Evolutionary conservation across 2,329 filamentous ascomycete species (phyloP).

Genomic region (Stagonosporopsis cucurbitacearum): DNA sequence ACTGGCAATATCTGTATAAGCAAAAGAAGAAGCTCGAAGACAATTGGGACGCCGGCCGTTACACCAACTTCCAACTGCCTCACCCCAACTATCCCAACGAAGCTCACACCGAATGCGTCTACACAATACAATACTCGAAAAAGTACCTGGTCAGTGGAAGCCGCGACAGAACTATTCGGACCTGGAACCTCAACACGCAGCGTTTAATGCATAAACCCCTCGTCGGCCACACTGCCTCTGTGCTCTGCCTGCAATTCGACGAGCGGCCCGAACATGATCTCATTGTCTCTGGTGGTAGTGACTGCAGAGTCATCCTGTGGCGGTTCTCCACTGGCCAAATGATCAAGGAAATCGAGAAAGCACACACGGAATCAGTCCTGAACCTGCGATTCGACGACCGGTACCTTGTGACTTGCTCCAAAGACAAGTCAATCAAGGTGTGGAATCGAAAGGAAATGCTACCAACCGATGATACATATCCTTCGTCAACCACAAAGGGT

Average conservation of each 20-base stretch:
- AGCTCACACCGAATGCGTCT: constrained; percentile 90
- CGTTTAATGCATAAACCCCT: constrained; percentile 78
- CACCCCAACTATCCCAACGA: constrained; percentile 81
- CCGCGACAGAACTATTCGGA: constrained; percentile 82
- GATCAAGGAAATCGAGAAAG: constrained; percentile 75
- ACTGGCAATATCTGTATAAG: constrained; percentile 93
- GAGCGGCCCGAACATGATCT: constrained; percentile 85
- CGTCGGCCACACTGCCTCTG: constrained; percentile 79
- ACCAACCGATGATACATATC: constrained; percentile 50
- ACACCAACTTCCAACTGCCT: constrained; percentile 86
- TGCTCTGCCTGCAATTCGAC: constrained; percentile 95
- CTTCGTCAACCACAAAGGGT: constrained; percentile 49
- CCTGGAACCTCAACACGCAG: constrained; percentile 87
- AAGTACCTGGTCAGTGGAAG: constrained; percentile 93
- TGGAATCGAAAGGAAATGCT: constrained; percentile 74
- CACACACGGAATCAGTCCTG: constrained; percentile 88
- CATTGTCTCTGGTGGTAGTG: constrained; percentile 94
- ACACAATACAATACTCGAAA: constrained; percentile 87
- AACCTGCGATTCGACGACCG: constrained; percentile 92
- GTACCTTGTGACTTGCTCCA: constrained; percentile 94
- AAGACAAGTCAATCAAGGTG: constrained; percentile 95
- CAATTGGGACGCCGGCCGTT: constrained; percentile 88
- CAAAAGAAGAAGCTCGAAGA: constrained; percentile 83
- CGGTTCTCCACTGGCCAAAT: constrained; percentile 87
- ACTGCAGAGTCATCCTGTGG: constrained; percentile 91